Evolutionary conservation across 805 yeast genomes (phyloP).

Genomic region (Candida berthetii): DNA sequence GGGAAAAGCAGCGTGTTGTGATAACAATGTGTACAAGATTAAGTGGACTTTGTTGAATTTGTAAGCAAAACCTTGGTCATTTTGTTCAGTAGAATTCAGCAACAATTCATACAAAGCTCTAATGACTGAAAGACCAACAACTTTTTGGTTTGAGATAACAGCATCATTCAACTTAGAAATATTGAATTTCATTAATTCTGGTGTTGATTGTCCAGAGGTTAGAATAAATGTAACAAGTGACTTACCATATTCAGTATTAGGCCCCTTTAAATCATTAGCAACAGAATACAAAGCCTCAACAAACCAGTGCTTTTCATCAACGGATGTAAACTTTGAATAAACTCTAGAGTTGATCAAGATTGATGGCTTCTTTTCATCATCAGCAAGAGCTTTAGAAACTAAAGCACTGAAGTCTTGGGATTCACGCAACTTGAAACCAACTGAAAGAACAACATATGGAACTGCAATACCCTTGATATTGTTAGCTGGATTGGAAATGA

Average conservation of each 20-base stretch:
- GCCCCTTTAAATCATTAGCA: slow-evolving; percentile 14
- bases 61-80: slow-evolving; percentile 14
- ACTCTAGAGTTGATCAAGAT: slow-evolving; percentile 41
- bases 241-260: slow-evolving; percentile 23
- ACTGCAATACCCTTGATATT: slow-evolving; percentile 35
- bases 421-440: slow-evolving; percentile 15
- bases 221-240: slow-evolving; percentile 43
- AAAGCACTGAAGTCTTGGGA: slow-evolving; percentile 22
- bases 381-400: slow-evolving; percentile 26
- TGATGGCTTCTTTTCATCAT: slow-evolving; percentile 36
- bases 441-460: slow-evolving; percentile 41
- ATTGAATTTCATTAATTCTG: slow-evolving; percentile 8
- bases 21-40: slow-evolving; percentile 31
- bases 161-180: slow-evolving; percentile 23
- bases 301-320: slow-evolving; percentile 47
- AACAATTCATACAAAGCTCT: slow-evolving; percentile 31
- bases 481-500: slow-evolving; percentile 45
- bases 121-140: slow-evolving; percentile 38
- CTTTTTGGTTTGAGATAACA: slow-evolving; percentile 27
- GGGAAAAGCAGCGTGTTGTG: slow-evolving; percentile 6
- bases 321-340: slow-evolving; percentile 39
- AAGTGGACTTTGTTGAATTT: slow-evolving; percentile 25
- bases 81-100: slow-evolving; percentile 5
- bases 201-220: slow-evolving; percentile 25
- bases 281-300: slow-evolving; percentile 35